A percentile compares a stretch with the other conserved stretches of the same genome.
Conservation (phyloP, 2,329 filamentous ascomycete species). For the Curvularia sp. region DNA sequence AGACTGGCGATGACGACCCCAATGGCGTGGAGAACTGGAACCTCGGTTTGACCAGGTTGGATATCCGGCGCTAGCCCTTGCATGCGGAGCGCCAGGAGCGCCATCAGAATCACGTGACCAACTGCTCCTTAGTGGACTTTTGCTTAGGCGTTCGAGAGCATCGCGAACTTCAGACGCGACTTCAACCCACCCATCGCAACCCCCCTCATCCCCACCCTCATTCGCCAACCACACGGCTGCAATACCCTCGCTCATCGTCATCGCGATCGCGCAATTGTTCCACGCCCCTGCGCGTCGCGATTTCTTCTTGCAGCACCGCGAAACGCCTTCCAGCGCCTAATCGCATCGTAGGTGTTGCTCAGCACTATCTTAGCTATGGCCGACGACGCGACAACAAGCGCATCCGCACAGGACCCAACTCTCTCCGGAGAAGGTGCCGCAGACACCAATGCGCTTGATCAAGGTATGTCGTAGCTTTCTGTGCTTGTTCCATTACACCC, state of each 20-base stretch:
- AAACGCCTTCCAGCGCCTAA: slow-evolving; percentile 28
- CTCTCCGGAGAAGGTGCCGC: slow-evolving; percentile 34
- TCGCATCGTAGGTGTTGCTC: slow-evolving; percentile 29
- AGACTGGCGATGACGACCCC: slow-evolving; percentile 8
- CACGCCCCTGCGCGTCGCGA: slow-evolving; percentile 22
- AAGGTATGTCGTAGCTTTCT: slow-evolving; percentile 38
- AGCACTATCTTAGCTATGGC: slow-evolving; percentile 39
- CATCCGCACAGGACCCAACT: slow-evolving; percentile 37
- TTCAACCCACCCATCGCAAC: slow-evolving; percentile 31
- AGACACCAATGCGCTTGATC: slow-evolving; percentile 35
- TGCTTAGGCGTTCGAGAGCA: slow-evolving; percentile 28
- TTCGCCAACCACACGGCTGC: slow-evolving; percentile 26
- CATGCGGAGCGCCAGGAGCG: slow-evolving; percentile 13
- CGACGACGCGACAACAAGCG: slow-evolving; percentile 43
- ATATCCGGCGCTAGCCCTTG: slow-evolving; percentile 28
- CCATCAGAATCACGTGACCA: slow-evolving; percentile 24
- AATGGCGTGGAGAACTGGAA: slow-evolving; percentile 24
- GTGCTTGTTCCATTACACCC: slow-evolving; percentile 4
- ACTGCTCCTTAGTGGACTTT: slow-evolving; percentile 27
- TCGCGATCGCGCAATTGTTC: slow-evolving; percentile 16
- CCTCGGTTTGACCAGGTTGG: slow-evolving; percentile 40
- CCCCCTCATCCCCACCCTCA: slow-evolving; percentile 39
- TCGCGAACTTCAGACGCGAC: slow-evolving; percentile 46
- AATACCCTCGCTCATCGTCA: slow-evolving; percentile 3
- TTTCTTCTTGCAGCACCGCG: slow-evolving; percentile 18